These are phyloP conservation scores for Russula compacta DNA, from an alignment of 768 basidiomycete genomes.

Conservation along the genomic window DNA sequence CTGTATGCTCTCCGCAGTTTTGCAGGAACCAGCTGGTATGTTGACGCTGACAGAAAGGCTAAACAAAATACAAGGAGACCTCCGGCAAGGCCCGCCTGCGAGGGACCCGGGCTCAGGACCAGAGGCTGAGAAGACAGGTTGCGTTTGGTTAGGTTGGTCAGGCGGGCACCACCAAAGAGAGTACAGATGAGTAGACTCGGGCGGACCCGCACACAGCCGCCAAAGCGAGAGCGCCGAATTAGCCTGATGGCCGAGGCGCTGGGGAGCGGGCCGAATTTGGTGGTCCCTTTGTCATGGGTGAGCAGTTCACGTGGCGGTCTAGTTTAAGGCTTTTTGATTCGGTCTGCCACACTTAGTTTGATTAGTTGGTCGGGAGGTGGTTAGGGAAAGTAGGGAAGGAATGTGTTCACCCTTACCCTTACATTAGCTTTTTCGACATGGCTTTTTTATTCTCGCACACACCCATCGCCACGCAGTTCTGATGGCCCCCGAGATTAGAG, in stretches of 20 bases:
- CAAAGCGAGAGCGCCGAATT: too few relatives aligned
- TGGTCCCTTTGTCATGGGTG: conserved; percentile 12
- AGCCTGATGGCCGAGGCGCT: too few relatives aligned
- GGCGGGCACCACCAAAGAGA: too few relatives aligned
- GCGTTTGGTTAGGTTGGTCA: too few relatives aligned
- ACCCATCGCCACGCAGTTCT: too few relatives aligned
- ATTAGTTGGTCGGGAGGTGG: background rate
- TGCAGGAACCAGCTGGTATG: background rate
- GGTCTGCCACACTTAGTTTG: background rate
- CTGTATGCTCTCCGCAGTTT: background rate
- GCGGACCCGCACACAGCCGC: too few relatives aligned
- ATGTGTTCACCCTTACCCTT: background rate
- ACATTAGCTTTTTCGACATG: background rate
- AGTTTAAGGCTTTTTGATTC: conserved; percentile 13
- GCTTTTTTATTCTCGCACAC: background rate
- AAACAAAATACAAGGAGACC: background rate
- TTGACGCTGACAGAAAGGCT: background rate
- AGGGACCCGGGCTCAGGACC: too few relatives aligned
- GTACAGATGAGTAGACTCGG: too few relatives aligned
- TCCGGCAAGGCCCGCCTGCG: too few relatives aligned
- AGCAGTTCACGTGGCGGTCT: conserved; percentile 2
- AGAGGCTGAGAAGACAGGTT: too few relatives aligned
- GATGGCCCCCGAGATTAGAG: background rate
- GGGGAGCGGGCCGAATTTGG: background rate
- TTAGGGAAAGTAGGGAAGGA: background rate